These are phyloP conservation scores for Lenwebbia sp. DNA, from an alignment of 345 rosid genomes.

Conservation along the genomic window DNA sequence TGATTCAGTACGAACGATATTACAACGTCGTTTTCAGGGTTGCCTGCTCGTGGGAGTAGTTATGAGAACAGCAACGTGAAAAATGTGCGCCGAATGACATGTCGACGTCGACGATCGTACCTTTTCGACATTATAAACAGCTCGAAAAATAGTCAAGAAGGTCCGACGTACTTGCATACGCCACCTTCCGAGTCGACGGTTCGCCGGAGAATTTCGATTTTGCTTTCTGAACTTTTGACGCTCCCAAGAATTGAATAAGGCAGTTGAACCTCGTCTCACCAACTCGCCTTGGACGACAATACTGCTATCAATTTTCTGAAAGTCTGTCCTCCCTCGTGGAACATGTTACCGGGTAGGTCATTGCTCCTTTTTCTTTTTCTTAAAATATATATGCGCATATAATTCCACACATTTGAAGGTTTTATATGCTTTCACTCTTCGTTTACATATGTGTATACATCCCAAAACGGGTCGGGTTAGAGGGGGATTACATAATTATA, in stretches of 20 bases:
- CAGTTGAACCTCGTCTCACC: background rate
- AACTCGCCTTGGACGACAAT: background rate
- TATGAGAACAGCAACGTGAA: background rate
- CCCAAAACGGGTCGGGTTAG: background rate
- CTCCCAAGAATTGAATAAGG: background rate
- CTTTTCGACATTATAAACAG: no score
- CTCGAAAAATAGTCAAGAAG: no score
- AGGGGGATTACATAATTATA: no score
- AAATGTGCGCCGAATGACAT: background rate
- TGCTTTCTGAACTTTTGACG: background rate
- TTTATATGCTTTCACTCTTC: background rate
- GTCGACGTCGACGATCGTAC: no score
- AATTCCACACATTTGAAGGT: background rate
- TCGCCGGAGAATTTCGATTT: background rate
- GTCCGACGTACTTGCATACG: background rate
- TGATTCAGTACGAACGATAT: background rate
- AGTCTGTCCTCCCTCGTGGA: background rate
- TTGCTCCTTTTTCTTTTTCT: background rate
- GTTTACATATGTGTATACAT: background rate
- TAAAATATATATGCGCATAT: background rate
- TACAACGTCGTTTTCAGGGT: background rate
- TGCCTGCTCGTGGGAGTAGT: background rate
- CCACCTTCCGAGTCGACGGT: background rate
- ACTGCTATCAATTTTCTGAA: background rate
- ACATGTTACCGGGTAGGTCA: background rate